A percentile compares a stretch with the other conserved stretches of the same genome.
These are phyloP conservation scores for Porphyrellus cyaneotinctus DNA, from an alignment of 768 basidiomycete genomes.

Conservation along the genomic window DNA sequence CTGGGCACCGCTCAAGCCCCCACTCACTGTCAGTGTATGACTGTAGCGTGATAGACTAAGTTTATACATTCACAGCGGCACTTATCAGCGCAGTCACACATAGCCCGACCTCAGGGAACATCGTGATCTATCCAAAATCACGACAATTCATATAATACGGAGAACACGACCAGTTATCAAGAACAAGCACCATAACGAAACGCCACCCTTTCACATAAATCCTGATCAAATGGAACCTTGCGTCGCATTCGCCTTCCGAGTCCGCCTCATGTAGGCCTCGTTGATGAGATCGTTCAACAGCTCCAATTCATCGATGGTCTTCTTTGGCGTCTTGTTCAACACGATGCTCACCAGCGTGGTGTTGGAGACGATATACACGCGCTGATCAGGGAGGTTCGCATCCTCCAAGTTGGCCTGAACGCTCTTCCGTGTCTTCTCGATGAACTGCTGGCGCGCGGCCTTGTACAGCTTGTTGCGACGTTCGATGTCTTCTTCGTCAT, in stretches of 20 bases:
- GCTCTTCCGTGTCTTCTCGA: slow-evolving; percentile 15
- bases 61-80: no score
- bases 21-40: no score
- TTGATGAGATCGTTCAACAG: slow-evolving; percentile 15
- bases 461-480: slow-evolving; percentile 9
- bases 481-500: slow-evolving; percentile 9
- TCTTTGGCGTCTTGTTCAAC: slow-evolving; percentile 13
- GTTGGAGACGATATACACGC: slow-evolving; percentile 27
- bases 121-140: no score
- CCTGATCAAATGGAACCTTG: no score
- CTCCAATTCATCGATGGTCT: slow-evolving; percentile 22
- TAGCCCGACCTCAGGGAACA: no score
- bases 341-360: slow-evolving; percentile 17
- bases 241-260: background rate
- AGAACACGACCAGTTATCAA: no score
- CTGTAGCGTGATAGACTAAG: no score
- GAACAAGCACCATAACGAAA: no score
- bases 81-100: no score
- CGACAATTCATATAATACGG: no score
- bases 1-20: no score
- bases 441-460: slow-evolving; percentile 14
- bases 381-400: slow-evolving; percentile 23
- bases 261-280: slow-evolving; percentile 9
- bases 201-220: no score
- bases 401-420: slow-evolving; percentile 20